Conservation (phyloP, 495 filamentous ascomycete genomes). For the Penicillium cinerascens region DNA sequence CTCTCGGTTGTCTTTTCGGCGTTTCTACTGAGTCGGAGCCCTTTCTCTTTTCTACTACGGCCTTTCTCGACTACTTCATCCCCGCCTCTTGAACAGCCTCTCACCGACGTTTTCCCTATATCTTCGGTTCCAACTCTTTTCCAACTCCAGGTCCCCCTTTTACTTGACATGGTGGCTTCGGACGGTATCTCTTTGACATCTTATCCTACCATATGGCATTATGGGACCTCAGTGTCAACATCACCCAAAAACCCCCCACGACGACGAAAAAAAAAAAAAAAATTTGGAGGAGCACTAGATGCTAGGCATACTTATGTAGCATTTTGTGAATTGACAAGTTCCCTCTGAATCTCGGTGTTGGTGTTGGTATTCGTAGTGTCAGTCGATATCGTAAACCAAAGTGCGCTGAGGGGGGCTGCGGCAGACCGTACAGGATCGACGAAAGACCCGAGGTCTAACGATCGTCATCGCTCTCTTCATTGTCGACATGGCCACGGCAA, state of each 20-base stretch:
- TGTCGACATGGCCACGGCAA: conserved; percentile 38
- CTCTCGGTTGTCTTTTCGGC: conserved; percentile 17
- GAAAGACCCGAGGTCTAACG: conserved; percentile 16
- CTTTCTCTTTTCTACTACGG: neutral
- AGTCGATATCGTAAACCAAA: conserved; percentile 7
- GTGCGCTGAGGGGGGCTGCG: conserved; percentile 20
- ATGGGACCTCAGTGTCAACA: neutral
- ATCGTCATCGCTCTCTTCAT: conserved; percentile 1
- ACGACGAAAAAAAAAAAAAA: conserved; percentile 16
- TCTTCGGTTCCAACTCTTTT: neutral
- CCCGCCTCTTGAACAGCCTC: neutral
- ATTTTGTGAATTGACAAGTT: conserved; percentile 33
- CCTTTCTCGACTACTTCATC: neutral
- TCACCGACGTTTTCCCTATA: neutral
- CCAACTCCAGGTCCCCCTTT: neutral
- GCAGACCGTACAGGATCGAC: conserved; percentile 15
- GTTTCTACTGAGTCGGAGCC: conserved; percentile 14
- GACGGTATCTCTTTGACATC: conserved; percentile 3
- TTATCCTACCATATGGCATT: neutral
- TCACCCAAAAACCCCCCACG: neutral
- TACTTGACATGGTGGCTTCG: neutral
- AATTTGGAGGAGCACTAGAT: conserved; percentile 32
- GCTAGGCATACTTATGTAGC: conserved; percentile 18
- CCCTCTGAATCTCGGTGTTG: conserved; percentile 14
- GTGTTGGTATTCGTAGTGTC: neutral